Percentiles rank a stretch among this genome's conserved stretches.
These are phyloP conservation scores for Crucibulum laeve DNA, from an alignment of 768 basidiomycete genomes.

Conservation along the genomic window DNA sequence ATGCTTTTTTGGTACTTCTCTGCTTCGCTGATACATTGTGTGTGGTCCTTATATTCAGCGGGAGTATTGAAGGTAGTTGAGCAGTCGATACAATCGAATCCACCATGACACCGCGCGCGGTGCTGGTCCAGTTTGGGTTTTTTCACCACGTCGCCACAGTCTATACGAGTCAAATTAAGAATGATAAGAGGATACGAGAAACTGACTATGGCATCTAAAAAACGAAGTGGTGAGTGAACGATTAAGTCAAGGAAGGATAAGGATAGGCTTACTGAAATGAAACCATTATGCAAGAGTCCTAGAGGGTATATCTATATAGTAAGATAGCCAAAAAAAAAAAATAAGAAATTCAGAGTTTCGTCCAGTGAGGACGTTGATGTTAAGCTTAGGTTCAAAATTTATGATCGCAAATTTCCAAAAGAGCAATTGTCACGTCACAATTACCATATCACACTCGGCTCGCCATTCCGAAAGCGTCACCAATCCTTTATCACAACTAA, in stretches of 20 bases:
- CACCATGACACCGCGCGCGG: slow-evolving; percentile 49
- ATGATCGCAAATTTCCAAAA: no score
- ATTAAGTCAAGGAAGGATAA: background rate
- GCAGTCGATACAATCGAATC: slow-evolving; percentile 87
- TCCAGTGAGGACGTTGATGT: no score
- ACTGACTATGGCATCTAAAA: slow-evolving; percentile 67
- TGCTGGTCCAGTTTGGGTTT: slow-evolving; percentile 93
- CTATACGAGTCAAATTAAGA: slow-evolving; percentile 26
- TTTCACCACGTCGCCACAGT: slow-evolving; percentile 83
- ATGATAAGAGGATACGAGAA: background rate
- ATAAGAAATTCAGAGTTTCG: no score
- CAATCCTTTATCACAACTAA: no score
- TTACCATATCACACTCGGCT: no score
- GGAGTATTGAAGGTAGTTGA: slow-evolving; percentile 77
- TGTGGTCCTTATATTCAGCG: slow-evolving; percentile 77
- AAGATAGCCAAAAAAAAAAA: no score
- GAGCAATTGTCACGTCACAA: no score
- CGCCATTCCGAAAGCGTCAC: no score
- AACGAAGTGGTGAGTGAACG: slow-evolving; percentile 1
- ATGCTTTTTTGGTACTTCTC: slow-evolving; percentile 89
- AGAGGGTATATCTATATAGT: no score
- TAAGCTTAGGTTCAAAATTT: no score
- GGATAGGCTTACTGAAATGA: slow-evolving; percentile 22
- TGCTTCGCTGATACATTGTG: slow-evolving; percentile 82
- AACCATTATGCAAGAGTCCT: slow-evolving; percentile 25